Conservation (phyloP, 2,329 filamentous ascomycete species). For the Cladobotryum mycophilum region DNA sequence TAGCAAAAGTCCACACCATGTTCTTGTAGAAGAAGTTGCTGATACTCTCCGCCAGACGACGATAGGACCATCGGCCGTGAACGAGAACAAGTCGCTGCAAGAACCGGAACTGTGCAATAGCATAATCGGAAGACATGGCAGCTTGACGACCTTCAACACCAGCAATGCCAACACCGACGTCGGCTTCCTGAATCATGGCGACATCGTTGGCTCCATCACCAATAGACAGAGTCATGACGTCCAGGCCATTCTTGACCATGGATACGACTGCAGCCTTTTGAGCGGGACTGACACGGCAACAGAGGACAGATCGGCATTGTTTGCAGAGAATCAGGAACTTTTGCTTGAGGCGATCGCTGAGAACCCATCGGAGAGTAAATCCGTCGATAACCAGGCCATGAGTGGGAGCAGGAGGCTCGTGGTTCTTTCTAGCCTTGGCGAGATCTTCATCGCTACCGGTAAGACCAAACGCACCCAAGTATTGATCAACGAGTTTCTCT, state of each 20-base stretch:
- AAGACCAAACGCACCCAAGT: slow-evolving; percentile 67
- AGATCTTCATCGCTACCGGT: slow-evolving; percentile 84
- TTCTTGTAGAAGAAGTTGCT: slow-evolving; percentile 99
- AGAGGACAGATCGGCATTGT: slow-evolving; percentile 92
- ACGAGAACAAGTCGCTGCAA: slow-evolving; percentile 79
- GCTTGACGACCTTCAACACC: slow-evolving; percentile 89
- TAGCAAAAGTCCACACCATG: slow-evolving; percentile 91
- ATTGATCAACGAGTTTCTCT: slow-evolving; percentile 65
- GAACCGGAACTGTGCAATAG: slow-evolving; percentile 89
- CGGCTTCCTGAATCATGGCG: slow-evolving; percentile 95
- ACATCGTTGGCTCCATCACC: slow-evolving; percentile 95
- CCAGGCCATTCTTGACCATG: slow-evolving; percentile 90
- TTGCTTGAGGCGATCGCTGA: slow-evolving; percentile 76
- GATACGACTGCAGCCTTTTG: slow-evolving; percentile 96
- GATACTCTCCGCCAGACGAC: slow-evolving; percentile 84
- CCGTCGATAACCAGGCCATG: slow-evolving; percentile 94
- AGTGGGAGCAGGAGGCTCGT: slow-evolving; percentile 78
- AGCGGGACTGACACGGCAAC: slow-evolving; percentile 92
- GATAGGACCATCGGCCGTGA: slow-evolving; percentile 94
- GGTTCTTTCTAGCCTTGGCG: slow-evolving; percentile 68
- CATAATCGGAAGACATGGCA: slow-evolving; percentile 94
- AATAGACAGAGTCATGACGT: slow-evolving; percentile 92
- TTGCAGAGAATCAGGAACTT: slow-evolving; percentile 95
- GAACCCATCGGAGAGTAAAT: slow-evolving; percentile 81
- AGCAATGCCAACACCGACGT: slow-evolving; percentile 93